A percentile compares a stretch with the other conserved stretches of the same genome.
Conservation (phyloP, 306 rosid genomes). For the Phaseolus lunatus region DNA sequence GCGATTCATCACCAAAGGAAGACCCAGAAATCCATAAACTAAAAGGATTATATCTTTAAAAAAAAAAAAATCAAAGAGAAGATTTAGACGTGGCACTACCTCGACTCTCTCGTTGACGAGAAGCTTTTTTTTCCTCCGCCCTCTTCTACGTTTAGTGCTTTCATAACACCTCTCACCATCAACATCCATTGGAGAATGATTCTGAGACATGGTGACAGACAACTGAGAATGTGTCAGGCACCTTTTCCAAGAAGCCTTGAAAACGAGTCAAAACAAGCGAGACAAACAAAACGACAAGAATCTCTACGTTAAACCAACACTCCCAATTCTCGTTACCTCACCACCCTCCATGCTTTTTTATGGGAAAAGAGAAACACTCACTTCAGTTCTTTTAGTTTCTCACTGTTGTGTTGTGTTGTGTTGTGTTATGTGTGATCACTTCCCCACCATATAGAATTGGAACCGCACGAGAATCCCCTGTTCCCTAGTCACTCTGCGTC, state of each 20-base stretch:
- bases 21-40: conserved; percentile 11
- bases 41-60: conserved; percentile 10
- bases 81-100: conserved; percentile 42
- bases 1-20: background rate
- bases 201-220: background rate
- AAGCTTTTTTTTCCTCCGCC: conserved; percentile 30
- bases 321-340: background rate
- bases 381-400: background rate
- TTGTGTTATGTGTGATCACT: background rate
- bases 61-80: background rate
- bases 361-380: background rate
- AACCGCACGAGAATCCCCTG: background rate
- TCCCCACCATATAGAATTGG: background rate
- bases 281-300: background rate
- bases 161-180: background rate
- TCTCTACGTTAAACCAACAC: conserved; percentile 26
- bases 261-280: background rate
- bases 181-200: conserved; percentile 45
- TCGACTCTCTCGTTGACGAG: conserved; percentile 49
- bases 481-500: background rate
- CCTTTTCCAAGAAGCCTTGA: background rate
- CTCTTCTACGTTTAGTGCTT: conserved; percentile 38
- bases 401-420: background rate
- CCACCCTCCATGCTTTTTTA: background rate
- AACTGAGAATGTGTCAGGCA: background rate